Evolutionary conservation across 2,329 filamentous ascomycete genomes (phyloP), one percentile per base, ranked within the genome.

Genomic region (Penicillium sclerotigenum): DNA sequence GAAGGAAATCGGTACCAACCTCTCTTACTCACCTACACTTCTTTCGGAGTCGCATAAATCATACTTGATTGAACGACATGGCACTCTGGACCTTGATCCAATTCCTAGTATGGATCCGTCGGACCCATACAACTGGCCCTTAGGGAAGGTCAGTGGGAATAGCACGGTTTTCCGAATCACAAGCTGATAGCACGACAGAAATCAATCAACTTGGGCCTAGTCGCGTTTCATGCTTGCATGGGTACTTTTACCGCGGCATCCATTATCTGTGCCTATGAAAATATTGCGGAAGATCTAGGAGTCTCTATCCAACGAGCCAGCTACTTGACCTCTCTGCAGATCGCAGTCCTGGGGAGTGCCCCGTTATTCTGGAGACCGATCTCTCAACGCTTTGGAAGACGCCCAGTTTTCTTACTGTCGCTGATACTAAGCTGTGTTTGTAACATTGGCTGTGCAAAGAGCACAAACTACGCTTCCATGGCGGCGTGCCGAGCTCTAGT

Each of bases 211-310:
- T 70, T 86, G 0, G 54, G 77, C 11, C 75, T 84, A 10, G 81
- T 86, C 16, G 79, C 81, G 0, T 82, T 83, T 63, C 81, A 85
- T 54, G 80, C 81, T 28, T 79, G 79, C 68, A 84, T 84, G 79
- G 76, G 77, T 42, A 81, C 80, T 1, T 84, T 85, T 59, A 81
- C 75, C 1, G 80, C 82, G 0, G 75, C 81, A 0, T 70, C 76
- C 5, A 83, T 85, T 59, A 80, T 82, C 57, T 78, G 80, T 3
- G 81, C 80, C 5, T 84, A 80, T 62, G 75, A 78, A 42, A 70
- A 75, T 29, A 84, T 86, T 29, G 75, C 81, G 2, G 68, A 73
- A 29, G 81, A 84, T 43, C 68, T 85, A 2, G 70, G 70, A 18
- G 75, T 80, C 37, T 75, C 72, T 11, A 66, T 85, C 1, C 80